phyloP scores from a whole-genome alignment of 768 basidiomycete genomes.

The Pleurotus salmoneostramineus region DNA sequence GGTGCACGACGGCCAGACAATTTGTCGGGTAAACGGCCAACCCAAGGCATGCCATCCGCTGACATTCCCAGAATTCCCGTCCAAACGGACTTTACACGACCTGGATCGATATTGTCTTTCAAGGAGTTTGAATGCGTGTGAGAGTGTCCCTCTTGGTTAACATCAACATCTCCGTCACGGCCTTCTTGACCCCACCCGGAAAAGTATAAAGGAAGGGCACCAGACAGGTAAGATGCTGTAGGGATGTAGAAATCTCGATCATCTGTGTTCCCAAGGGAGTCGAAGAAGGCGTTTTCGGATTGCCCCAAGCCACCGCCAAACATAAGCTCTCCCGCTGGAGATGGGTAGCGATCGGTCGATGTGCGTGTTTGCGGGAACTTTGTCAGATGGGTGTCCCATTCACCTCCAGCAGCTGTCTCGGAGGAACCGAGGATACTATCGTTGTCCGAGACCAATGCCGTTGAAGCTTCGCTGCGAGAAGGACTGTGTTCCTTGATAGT shows the following conservation, averaged over 20 bases:
- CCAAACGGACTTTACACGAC: slow-evolving; percentile 55
- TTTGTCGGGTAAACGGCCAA: slow-evolving; percentile 52
- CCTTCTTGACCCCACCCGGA: slow-evolving; percentile 34
- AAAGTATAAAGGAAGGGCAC: slow-evolving; percentile 52
- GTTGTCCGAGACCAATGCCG: neutral
- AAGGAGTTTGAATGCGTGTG: neutral
- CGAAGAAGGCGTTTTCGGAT: slow-evolving; percentile 20
- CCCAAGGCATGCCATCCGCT: slow-evolving; percentile 63
- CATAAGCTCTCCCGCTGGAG: slow-evolving; percentile 49
- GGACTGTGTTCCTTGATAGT: neutral
- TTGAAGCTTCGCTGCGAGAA: neutral
- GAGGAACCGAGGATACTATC: neutral
- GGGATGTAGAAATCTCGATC: slow-evolving; percentile 26
- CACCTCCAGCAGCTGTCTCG: neutral
- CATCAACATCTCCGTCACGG: neutral
- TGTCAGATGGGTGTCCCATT: neutral
- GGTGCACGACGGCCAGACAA: slow-evolving; percentile 31
- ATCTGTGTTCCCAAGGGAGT: slow-evolving; percentile 33
- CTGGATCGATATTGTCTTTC: slow-evolving; percentile 29
- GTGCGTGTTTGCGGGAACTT: neutral
- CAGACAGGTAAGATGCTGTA: slow-evolving; percentile 25
- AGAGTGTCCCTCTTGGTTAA: neutral
- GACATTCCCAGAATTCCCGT: slow-evolving; percentile 63
- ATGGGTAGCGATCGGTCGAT: slow-evolving; percentile 11
- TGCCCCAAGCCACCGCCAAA: slow-evolving; percentile 52